phyloP scores from a whole-genome alignment of 148 eudicot genomes.

The Camellia lanceoleosa region DNA sequence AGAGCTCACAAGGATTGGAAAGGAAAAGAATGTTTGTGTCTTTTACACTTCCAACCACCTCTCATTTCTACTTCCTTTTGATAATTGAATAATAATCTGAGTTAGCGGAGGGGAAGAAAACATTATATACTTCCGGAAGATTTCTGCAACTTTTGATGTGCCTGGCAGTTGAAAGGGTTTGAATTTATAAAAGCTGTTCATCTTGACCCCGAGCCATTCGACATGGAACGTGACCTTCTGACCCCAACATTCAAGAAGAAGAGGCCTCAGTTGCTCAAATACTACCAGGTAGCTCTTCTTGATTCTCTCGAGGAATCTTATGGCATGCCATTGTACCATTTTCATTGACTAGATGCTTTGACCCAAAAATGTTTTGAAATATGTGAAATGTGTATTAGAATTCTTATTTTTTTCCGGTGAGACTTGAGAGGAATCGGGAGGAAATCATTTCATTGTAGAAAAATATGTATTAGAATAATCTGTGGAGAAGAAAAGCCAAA shows the following conservation, averaged over 20 bases:
- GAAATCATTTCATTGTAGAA: no score
- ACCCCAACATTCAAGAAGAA: constrained; percentile 84
- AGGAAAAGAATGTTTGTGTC: constrained; percentile 63
- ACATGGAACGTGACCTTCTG: constrained; percentile 76
- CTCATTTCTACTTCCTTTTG: no score
- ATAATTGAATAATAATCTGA: neutral
- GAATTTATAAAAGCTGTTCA: constrained; percentile 73
- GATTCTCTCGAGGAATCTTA: no score
- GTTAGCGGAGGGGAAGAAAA: neutral
- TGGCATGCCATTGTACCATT: neutral
- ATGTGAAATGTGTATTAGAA: no score
- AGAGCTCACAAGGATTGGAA: constrained; percentile 63
- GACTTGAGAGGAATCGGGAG: no score
- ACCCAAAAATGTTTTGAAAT: no score
- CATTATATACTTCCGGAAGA: neutral
- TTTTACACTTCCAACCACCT: neutral
- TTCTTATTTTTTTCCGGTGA: no score
- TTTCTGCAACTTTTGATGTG: constrained; percentile 1
- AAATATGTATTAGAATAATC: no score
- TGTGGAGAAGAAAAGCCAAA: no score
- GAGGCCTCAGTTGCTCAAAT: constrained; percentile 77
- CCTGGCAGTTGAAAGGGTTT: constrained; percentile 74
- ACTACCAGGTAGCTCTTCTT: constrained; percentile 57
- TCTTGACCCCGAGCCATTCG: constrained; percentile 72
- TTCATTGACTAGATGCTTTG: neutral